phyloP scores from a whole-genome alignment of 2,329 filamentous ascomycete genomes.

The Aureobasidium lini region DNA sequence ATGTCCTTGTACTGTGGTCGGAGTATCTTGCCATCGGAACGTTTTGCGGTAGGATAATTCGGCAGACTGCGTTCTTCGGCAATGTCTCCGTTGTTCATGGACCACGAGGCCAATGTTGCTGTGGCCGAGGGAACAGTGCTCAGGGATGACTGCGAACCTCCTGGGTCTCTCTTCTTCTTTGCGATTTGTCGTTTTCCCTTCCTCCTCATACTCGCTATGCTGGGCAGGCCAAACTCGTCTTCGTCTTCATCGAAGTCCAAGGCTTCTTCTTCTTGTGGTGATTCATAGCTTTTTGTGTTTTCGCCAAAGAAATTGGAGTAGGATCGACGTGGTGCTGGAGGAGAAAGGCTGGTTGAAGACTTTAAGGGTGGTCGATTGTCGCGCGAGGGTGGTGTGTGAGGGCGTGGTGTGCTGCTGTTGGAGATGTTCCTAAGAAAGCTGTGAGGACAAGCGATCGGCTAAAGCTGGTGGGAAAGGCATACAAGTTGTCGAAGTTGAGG shows the following conservation, averaged over 20 bases:
- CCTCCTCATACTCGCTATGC: slow-evolving; percentile 82
- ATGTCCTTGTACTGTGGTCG: slow-evolving; percentile 98
- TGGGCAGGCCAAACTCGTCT: slow-evolving; percentile 91
- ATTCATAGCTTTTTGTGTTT: slow-evolving; percentile 72
- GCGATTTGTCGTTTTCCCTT: slow-evolving; percentile 47
- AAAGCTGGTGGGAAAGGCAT: slow-evolving; percentile 26
- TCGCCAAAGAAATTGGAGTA: slow-evolving; percentile 78
- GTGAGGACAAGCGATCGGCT: not conserved
- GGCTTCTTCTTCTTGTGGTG: slow-evolving; percentile 53
- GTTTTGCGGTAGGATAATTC: slow-evolving; percentile 80
- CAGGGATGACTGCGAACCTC: slow-evolving; percentile 19
- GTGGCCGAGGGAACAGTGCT: slow-evolving; percentile 7
- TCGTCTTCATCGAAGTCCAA: slow-evolving; percentile 81
- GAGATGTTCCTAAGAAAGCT: not conserved
- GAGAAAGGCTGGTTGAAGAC: slow-evolving; percentile 46
- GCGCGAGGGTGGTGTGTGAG: slow-evolving; percentile 65
- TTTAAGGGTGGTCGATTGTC: slow-evolving; percentile 51
- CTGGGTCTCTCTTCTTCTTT: slow-evolving; percentile 39
- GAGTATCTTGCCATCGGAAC: slow-evolving; percentile 88
- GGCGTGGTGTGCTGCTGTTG: slow-evolving; percentile 48
- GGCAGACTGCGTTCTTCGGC: slow-evolving; percentile 79
- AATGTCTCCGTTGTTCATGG: slow-evolving; percentile 87
- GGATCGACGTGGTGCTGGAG: slow-evolving; percentile 53
- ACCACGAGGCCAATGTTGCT: slow-evolving; percentile 32
- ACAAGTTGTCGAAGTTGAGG: slow-evolving; percentile 78